Conservation (phyloP, 257 asterid genomes). For the Agastache rugosa region DNA sequence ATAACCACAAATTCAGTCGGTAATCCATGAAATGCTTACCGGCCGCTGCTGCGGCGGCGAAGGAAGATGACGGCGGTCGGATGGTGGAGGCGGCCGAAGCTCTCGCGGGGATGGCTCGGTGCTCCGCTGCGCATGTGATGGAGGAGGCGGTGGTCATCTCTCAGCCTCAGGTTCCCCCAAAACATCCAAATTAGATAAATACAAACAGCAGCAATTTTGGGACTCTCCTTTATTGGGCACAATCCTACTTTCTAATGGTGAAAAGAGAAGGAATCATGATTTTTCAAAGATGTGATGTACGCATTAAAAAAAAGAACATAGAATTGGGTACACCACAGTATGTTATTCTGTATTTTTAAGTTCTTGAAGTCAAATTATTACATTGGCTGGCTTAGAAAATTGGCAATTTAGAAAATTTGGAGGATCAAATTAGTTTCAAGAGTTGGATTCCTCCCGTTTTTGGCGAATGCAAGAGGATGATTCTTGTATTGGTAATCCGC, state of each 20-base stretch:
- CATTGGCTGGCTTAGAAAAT: background rate
- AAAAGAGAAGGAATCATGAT: background rate
- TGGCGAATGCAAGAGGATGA: too few relatives aligned
- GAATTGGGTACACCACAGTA: background rate
- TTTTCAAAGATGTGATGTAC: background rate
- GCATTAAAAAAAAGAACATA: background rate
- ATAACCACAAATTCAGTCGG: background rate
- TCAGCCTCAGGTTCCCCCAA: conserved; percentile 43
- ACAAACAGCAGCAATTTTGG: background rate
- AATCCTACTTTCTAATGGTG: background rate
- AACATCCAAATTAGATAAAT: background rate
- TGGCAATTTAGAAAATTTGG: background rate
- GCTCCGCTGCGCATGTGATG: conserved; percentile 4
- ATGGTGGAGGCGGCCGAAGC: conserved; percentile 62
- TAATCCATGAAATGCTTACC: conserved; percentile 25
- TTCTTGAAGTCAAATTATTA: background rate
- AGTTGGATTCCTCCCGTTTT: too few relatives aligned
- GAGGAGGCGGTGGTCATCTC: conserved; percentile 22
- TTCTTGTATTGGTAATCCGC: background rate
- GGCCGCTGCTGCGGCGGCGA: conserved; percentile 23
- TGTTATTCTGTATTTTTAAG: background rate
- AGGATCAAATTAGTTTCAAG: background rate
- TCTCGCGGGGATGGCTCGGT: conserved; percentile 49
- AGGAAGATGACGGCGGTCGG: background rate
- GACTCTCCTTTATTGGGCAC: background rate